Base-by-base conservation (phyloP, 768 basidiomycete species). In the Lentinula guzmanii region DNA sequence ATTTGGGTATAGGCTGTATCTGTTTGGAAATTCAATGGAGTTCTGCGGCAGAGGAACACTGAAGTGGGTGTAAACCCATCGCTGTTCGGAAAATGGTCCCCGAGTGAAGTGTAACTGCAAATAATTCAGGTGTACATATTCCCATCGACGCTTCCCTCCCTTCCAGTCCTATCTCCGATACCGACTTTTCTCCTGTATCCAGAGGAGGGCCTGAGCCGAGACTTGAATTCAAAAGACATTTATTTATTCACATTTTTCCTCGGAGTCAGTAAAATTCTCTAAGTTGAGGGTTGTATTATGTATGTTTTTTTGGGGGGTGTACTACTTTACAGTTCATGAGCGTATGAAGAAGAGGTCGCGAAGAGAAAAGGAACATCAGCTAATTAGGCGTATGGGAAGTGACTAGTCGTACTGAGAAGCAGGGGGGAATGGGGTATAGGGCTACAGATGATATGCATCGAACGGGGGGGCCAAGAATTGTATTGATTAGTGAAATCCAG, bases 401-500 rank as follows among this genome's bases (percentile, higher is more conserved):
- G 13, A 8, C 9, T 5, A 51, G 34, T 5, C 33, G 51, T 16
- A 31, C 37, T 13, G 37, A 39, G 16, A 52, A 33, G 51, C 15
- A 24, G 24, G 24, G 51, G 16, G 24, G 16, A 6, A 7, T 9
- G 21, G 46, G 51, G 51, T 52, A 52, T 52, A 48, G 18, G 46
- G 46, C 46, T 48, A 52, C 51, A 52, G 51, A 52, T 52, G 51
- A 52, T 52, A 52, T 52, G 51, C 51, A 52, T 52, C 51, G 51
- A 52, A 52, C 51, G 51, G 34, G 51, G 31, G 34, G 51, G 31
- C 51, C 11, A 34, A 31, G 21, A 18, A 35, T 31, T 50, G 48
- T 31, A 50, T 24, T 35, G 34, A 35, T 31, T 35, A 15, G 31
- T 35, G n/a, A 52, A 5, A 5, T 16, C 5, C 24, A 28, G 24